Evolutionary conservation across 352 stramenopile genomes (phyloP), one percentile per base, ranked within the genome.

Genomic region (Phytophthora cryptogea): DNA sequence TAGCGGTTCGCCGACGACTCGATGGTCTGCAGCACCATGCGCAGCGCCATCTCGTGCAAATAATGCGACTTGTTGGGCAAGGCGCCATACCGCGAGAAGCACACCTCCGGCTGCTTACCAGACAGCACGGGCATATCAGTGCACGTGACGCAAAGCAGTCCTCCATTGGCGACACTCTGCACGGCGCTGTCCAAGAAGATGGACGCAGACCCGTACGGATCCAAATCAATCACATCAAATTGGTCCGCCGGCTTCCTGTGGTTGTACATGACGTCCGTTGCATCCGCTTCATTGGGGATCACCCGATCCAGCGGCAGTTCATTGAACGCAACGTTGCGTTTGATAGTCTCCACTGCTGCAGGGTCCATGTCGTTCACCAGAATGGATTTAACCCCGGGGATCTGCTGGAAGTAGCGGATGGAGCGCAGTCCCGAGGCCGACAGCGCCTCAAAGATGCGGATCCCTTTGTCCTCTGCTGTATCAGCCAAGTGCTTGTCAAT

Each of bases 221-320:
- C 98, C 26, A 99, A 73, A 69, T 99, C 98, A 72, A 99, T 98
- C 33, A 99, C 97, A 72, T 99, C 97, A 65, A 98, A 99, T 59
- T 98, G 94, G 44, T 97, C 80, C 8, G 74, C 77, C 4, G 88
- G 79, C 59, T 90, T 96, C 67, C 79, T 88, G 78, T 86, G 80
- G 63, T 82, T 89, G 60, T 83, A 94, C 88, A 96, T 95, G 68
- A 96, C 85, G 49, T 94, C 81, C 9, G 86, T 95, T 13, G 88
- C 88, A 42, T 96, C 86, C 3, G 82, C 86, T 53, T 91, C 80
- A 66, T 94, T 94, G 23, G 86, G 83, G 64, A 95, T 88, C 30
- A 96, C 83, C 36, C 84, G 78, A 61, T 96, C 78, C 37, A 91
- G 60, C 28, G 82, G 86, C 54, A 96, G 51, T 44, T 92, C 80